Evolutionary conservation across 2,329 filamentous ascomycete genomes (phyloP), one percentile per base, ranked within the genome.

Genomic region (Venturia effusa): DNA sequence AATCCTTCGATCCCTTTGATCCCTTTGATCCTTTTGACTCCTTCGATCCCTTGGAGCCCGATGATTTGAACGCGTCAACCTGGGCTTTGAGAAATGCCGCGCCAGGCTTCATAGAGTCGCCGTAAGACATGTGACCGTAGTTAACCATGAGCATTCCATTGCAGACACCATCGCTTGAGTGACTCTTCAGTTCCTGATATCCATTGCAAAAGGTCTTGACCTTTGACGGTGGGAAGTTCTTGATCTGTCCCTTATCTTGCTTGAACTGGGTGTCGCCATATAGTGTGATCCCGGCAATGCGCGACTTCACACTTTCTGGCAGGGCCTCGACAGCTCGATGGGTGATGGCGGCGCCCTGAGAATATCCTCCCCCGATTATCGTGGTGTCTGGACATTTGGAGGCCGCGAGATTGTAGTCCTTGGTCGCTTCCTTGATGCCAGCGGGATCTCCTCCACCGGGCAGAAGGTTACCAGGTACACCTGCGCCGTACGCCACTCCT

Each of bases 311-410:
- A 0, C 66, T 65, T 15, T 67, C 37, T 13, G 67, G 66, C 11
- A 75, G 69, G 6, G 68, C 67, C n/a, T 70, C 66, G 59, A 77
- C 69, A 0, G 74, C 68, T 8, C 69, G 70, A 2, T 73, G 73
- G 30, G 75, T 75, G 45, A 77, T 69, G n/a, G 75, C 75, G 4
- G 73, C 70, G 43, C 76, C 75, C 70, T 78, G 76, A 54, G 73
- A 76, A 68, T 78, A 79, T 4, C 76, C 76, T 17, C 74, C 74
- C 15, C 72, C 71, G 17, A 77, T 71, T 45, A 79, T 68, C 15
- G 69, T 70, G 4, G 74, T 74, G 63, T 69, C 63, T 11, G 75
- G 74, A 66, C 76, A 78, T 45, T 76, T 73, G 7, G 66, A 68
- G 54, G 72, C 73, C 4, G 73, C 76, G 48, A 73, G 62, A 10